Percentiles rank a stretch among this genome's conserved stretches.
Conservation (phyloP, 345 rosid species). For the Draba incana region DNA sequence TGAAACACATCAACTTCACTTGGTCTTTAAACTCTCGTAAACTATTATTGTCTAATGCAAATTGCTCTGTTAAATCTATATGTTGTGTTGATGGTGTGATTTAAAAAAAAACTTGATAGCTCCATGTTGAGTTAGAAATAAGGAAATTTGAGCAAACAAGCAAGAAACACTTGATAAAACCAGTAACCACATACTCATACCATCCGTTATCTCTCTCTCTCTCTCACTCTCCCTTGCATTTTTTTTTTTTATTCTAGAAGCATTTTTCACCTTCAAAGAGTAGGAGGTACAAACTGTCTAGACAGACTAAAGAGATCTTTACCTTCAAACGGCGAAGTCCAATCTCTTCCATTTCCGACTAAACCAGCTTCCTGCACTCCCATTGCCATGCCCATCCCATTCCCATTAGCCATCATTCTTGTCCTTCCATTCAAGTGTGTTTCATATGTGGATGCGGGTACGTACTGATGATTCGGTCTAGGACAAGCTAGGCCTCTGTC, state of each 20-base stretch:
- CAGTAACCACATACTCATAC: slow-evolving; percentile 41
- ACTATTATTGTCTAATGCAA: not conserved
- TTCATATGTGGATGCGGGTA: slow-evolving; percentile 47
- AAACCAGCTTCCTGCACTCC: slow-evolving; percentile 54
- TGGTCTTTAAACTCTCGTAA: not conserved
- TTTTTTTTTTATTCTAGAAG: slow-evolving; percentile 30
- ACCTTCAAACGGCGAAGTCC: slow-evolving; percentile 94
- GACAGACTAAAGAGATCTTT: slow-evolving; percentile 89
- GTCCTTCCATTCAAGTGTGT: slow-evolving; percentile 49
- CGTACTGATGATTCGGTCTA: slow-evolving; percentile 50
- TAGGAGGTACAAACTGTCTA: slow-evolving; percentile 60
- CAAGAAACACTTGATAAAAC: slow-evolving; percentile 41
- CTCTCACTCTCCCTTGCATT: not conserved
- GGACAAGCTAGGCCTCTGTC: slow-evolving; percentile 56
- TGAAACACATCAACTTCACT: not conserved
- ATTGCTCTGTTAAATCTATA: not conserved
- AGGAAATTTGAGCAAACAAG: slow-evolving; percentile 37
- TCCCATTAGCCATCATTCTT: slow-evolving; percentile 49
- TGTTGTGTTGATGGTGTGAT: not conserved
- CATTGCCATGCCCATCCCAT: slow-evolving; percentile 40
- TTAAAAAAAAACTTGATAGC: too few relatives aligned
- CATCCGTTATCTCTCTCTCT: slow-evolving; percentile 35
- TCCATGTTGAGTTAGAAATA: not conserved
- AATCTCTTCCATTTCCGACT: slow-evolving; percentile 60
- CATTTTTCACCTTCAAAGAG: slow-evolving; percentile 32